Evolutionary conservation across 2,329 filamentous ascomycete genomes (phyloP), one percentile per base, ranked within the genome.

Genomic region (Colletotrichum abscissum): DNA sequence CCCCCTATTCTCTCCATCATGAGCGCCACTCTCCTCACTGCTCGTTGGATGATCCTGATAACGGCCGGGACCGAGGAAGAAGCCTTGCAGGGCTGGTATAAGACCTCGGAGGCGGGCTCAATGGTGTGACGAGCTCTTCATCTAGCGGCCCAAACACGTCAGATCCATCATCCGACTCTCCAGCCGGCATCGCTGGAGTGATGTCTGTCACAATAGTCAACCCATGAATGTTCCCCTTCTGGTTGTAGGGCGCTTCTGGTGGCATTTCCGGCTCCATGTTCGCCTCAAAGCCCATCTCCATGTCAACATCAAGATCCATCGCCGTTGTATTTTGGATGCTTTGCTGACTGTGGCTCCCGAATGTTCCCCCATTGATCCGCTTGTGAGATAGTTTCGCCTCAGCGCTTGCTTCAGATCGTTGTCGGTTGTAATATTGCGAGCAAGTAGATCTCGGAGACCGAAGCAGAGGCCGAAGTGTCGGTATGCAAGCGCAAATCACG

Each of bases 101-200:
- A 6, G n/a, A 30, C 22, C 65, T 65, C 14, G 71, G 71, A 19
- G 71, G 71, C 11, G 71, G 71, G n/a, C 71, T 73, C 49, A 73
- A 46, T 19, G 71, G 67, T 9, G 71, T 73, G 6, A 56, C 35
- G 38, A 73, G 56, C 16, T 71, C 71, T 11, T 57, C 62, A 4
- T 71, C 56, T 22, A 22, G 56, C 24, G 56, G 56, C 14, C 28
- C 62, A 52, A 73, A 54, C 16, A 28, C 71, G 1, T 62, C 62
- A 11, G 35, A 71, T 2, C 56, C 67, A 12, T 73, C 71, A 11
- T 73, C 71, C 28, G 71, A 71, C 4, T 57, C 71, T 3, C 56
- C 71, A 3, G 60, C 62, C n/a, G 71, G 57, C 46, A 73, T 9
- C 11, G 54, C 46, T 8, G 67, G 67, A n/a, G 56, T 66, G 24